Evolutionary conservation across 2,329 filamentous ascomycete species (phyloP), one percentile per base, ranked within the genome.

Genomic region (Hawksworthiomyces lignivorus): DNA sequence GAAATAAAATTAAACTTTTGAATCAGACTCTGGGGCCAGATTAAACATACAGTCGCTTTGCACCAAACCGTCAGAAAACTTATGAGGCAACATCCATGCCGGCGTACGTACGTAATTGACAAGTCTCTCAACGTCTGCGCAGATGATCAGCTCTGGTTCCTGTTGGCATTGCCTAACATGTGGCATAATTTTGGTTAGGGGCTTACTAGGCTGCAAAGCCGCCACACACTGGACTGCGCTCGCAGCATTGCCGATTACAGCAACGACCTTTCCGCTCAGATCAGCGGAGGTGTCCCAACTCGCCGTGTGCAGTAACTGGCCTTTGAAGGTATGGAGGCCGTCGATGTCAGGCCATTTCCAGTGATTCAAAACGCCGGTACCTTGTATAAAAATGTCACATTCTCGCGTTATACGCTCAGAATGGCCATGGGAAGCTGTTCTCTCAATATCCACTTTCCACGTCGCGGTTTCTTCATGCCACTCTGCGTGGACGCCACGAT

Each of bases 331-430:
- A 14, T 22, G 15, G 5, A 47, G 27, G 12, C 44, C 44, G 17
- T 35, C n/a, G 28, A 44, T 40, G 14, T 35, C 31, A 26, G 21
- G 69, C 66, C 65, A 72, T 36, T 64, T 63, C 59, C 65, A 68
- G 36, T 72, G 67, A 43, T 32, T 32, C 70, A 69, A 8, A 56
- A 50, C 7, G 65, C 70, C 34, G 8, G 12, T 32, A 5, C 12
- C 30, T 6, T 70, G 70, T 38, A 73, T 50, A 7, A 74, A 54
- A 15, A 73, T 61, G 39, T 72, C 64, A 41, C 64, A 69, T 36
- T 62, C 61, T 35, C 21, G 17, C 19, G 36, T 39, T 26, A 39
- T 28, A 15, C 19, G 10, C 26, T 31, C 31, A 4, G 31, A 4
- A 12, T 19, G 7, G 14, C 18, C 28, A 29, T 5, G 7, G 28